A percentile compares a stretch with the other conserved stretches of the same genome.
These are phyloP conservation scores for Dryadomyces quercivorus DNA, from an alignment of 2,329 filamentous ascomycete genomes.

Conservation along the genomic window DNA sequence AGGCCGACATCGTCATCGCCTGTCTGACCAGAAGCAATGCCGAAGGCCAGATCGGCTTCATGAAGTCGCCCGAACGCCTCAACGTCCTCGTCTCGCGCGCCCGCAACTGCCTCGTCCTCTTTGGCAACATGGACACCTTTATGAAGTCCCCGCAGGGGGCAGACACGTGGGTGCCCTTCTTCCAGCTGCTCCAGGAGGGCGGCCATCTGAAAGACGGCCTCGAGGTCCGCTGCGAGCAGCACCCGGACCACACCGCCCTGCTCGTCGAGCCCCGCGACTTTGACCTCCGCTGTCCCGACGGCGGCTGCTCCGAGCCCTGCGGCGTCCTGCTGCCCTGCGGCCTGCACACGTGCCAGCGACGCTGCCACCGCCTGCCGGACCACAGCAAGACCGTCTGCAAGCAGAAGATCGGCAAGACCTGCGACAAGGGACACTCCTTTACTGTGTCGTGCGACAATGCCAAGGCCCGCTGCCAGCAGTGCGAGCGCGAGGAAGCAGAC, in stretches of 20 bases:
- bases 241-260: slow-evolving; percentile 34
- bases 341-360: slow-evolving; percentile 42
- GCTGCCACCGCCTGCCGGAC: slow-evolving; percentile 50
- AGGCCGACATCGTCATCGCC: slow-evolving; percentile 58
- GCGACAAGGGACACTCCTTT: slow-evolving; percentile 36
- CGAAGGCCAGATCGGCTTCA: slow-evolving; percentile 56
- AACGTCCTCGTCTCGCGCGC: slow-evolving; percentile 62
- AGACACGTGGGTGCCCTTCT: slow-evolving; percentile 40
- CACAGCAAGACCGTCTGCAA: slow-evolving; percentile 36
- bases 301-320: slow-evolving; percentile 54
- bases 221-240: slow-evolving; percentile 46
- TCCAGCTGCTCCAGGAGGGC: slow-evolving; percentile 39
- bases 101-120: slow-evolving; percentile 51
- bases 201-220: slow-evolving; percentile 47
- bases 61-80: slow-evolving; percentile 50
- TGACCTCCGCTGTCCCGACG: slow-evolving; percentile 50
- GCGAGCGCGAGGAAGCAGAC: slow-evolving; percentile 36
- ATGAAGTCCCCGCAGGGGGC: slow-evolving; percentile 15
- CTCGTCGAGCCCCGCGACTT: slow-evolving; percentile 45
- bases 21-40: slow-evolving; percentile 57
- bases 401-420: slow-evolving; percentile 28
- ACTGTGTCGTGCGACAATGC: slow-evolving; percentile 31
- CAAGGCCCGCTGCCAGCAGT: slow-evolving; percentile 33
- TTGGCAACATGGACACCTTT: slow-evolving; percentile 60
- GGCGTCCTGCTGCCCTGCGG: slow-evolving; percentile 39